These are phyloP conservation scores for Thielaviopsis euricoi DNA, from an alignment of 2,329 filamentous ascomycete genomes.

Conservation along the genomic window DNA sequence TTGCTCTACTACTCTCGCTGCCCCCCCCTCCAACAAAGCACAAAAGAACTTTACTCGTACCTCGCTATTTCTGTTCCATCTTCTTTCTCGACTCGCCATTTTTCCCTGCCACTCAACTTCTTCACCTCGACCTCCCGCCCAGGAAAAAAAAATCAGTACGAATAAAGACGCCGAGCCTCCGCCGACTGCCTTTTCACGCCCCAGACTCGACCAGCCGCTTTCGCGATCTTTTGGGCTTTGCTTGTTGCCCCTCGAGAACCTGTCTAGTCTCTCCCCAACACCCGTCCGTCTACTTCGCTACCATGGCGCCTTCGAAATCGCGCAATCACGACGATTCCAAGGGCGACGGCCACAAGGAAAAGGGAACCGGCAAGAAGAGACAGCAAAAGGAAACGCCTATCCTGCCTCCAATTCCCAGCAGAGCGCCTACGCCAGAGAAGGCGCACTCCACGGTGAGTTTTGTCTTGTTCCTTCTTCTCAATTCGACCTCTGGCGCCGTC, in stretches of 20 bases:
- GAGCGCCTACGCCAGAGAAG: slow-evolving; percentile 8
- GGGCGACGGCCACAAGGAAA: slow-evolving; percentile 19
- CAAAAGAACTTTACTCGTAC: not conserved
- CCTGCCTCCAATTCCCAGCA: slow-evolving; percentile 6
- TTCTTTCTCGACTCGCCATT: slow-evolving; percentile 7
- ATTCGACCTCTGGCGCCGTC: not conserved
- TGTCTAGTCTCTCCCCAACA: not conserved
- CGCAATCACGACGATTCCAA: slow-evolving; percentile 32
- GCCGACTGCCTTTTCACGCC: not conserved
- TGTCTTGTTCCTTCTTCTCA: not conserved
- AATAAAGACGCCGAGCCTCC: slow-evolving; percentile 7
- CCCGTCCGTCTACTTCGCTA: not conserved
- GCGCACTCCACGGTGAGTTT: slow-evolving; percentile 10
- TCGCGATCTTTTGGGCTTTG: not conserved
- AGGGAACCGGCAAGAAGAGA: slow-evolving; percentile 28
- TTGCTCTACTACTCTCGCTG: not conserved
- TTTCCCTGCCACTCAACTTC: not conserved
- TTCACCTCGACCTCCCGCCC: not conserved
- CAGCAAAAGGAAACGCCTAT: slow-evolving; percentile 19
- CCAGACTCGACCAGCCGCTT: not conserved
- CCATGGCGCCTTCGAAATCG: slow-evolving; percentile 31
- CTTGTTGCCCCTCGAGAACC: not conserved
- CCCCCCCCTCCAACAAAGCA: too few relatives aligned
- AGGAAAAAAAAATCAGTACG: too few relatives aligned
- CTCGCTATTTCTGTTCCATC: slow-evolving; percentile 6